Evolutionary conservation across 1,284 basidiomycete genomes (phyloP).

Genomic region (Apiotrichum gracile): DNA sequence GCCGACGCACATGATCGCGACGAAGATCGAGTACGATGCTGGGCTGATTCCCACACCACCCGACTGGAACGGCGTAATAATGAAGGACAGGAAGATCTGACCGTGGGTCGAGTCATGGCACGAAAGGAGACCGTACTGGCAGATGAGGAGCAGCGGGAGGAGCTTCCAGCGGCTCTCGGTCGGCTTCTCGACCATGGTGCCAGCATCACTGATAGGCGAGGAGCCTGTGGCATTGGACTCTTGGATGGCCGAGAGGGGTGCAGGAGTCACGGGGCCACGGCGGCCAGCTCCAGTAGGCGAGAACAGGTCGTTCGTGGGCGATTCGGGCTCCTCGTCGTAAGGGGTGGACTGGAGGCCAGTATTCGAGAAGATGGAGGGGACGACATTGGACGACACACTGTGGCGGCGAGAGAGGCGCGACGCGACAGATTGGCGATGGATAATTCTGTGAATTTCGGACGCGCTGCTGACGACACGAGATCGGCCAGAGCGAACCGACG

Average conservation of each 20-base stretch:
- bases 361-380: constrained; percentile 46
- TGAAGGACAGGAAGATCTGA: constrained; percentile 47
- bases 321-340: neutral
- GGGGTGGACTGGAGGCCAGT: constrained; percentile 38
- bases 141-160: constrained; percentile 43
- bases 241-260: constrained; percentile 35
- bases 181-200: constrained; percentile 21
- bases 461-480: constrained; percentile 3
- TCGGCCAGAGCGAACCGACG: constrained; percentile 7
- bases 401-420: constrained; percentile 36
- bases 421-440: constrained; percentile 23
- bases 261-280: constrained; percentile 9
- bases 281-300: constrained; percentile 20
- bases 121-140: constrained; percentile 46
- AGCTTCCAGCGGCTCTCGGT: constrained; percentile 29
- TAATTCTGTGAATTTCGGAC: constrained; percentile 5
- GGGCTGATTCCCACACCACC: constrained; percentile 48
- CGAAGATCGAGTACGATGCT: constrained; percentile 45
- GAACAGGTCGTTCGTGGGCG: constrained; percentile 27
- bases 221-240: constrained; percentile 27
- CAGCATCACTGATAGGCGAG: neutral
- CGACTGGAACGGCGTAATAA: constrained; percentile 43
- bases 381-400: constrained; percentile 37
- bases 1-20: constrained; percentile 48
- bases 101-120: constrained; percentile 47